Conservation (phyloP, 345 rosid genomes). For the Salix brachista region DNA sequence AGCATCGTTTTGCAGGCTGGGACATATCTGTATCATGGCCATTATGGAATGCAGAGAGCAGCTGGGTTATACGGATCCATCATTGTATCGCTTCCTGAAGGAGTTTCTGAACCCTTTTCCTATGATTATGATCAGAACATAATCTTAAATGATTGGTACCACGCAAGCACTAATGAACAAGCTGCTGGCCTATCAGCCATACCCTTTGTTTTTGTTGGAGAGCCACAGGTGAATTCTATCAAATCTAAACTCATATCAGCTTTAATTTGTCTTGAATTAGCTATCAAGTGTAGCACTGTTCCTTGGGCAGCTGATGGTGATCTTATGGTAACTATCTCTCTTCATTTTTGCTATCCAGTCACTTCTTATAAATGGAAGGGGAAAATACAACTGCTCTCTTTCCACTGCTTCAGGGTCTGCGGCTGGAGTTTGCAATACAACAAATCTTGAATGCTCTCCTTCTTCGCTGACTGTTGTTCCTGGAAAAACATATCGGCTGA, state of each 20-base stretch:
- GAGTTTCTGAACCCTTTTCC: conserved; percentile 52
- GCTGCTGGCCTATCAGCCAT: conserved; percentile 51
- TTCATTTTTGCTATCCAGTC: conserved; percentile 32
- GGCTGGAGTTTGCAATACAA: conserved; percentile 32
- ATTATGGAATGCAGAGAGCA: conserved; percentile 78
- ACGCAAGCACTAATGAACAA: conserved; percentile 54
- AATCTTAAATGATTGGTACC: conserved; percentile 74
- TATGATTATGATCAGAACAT: conserved; percentile 61
- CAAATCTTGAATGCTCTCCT: conserved; percentile 49
- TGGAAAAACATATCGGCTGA: conserved; percentile 58
- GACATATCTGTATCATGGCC: conserved; percentile 70
- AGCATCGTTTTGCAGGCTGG: conserved; percentile 43
- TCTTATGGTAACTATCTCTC: background rate
- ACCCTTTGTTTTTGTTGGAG: conserved; percentile 65
- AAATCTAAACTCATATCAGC: background rate
- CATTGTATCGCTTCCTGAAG: conserved; percentile 38
- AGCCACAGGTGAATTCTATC: conserved; percentile 53
- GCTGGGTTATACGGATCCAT: conserved; percentile 69
- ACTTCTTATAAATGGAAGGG: conserved; percentile 65
- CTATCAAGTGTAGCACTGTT: background rate
- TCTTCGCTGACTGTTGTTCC: conserved; percentile 43
- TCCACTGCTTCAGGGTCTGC: conserved; percentile 19
- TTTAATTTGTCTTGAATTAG: background rate
- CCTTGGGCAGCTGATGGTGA: background rate
- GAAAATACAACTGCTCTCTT: conserved; percentile 51